Conservation (phyloP, 371 early-diverging fungal genomes). For the Mucor velutinosus region DNA sequence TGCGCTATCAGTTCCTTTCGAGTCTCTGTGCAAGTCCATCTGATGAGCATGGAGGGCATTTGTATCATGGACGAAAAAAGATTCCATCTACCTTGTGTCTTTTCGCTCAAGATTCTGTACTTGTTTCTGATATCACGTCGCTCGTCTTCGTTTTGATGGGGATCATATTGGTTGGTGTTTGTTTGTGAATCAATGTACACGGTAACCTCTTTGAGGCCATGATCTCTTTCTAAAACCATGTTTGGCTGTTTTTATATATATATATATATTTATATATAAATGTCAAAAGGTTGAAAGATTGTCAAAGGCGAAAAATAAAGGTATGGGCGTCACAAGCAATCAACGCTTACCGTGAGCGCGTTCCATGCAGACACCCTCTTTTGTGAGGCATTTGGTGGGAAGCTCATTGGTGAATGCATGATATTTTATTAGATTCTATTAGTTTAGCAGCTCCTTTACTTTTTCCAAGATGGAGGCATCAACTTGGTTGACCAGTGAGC, state of each 20-base stretch:
- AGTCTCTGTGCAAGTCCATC: conserved; percentile 24
- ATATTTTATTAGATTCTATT: neutral
- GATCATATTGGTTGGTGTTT: conserved; percentile 38
- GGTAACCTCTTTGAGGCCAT: conserved; percentile 15
- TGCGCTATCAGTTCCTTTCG: conserved; percentile 56
- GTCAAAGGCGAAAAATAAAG: no score
- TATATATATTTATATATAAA: neutral
- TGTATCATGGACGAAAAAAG: no score
- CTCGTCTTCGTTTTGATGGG: conserved; percentile 51
- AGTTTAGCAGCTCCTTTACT: conserved; percentile 16
- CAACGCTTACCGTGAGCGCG: neutral
- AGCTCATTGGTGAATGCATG: neutral
- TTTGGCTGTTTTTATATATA: neutral
- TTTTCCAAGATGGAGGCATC: conserved; percentile 56
- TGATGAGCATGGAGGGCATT: neutral
- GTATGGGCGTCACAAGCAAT: neutral
- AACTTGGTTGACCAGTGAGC: conserved; percentile 49
- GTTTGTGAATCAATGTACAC: conserved; percentile 19
- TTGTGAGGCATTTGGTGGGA: neutral
- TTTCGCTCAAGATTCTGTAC: conserved; percentile 53
- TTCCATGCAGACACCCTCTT: neutral
- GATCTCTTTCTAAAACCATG: conserved; percentile 11
- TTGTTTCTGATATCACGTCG: conserved; percentile 50
- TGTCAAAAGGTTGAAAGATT: neutral
- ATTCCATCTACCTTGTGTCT: conserved; percentile 39